Evolutionary conservation across 163 green algal genomes (phyloP).

Genomic region (Prototheca cutis): DNA sequence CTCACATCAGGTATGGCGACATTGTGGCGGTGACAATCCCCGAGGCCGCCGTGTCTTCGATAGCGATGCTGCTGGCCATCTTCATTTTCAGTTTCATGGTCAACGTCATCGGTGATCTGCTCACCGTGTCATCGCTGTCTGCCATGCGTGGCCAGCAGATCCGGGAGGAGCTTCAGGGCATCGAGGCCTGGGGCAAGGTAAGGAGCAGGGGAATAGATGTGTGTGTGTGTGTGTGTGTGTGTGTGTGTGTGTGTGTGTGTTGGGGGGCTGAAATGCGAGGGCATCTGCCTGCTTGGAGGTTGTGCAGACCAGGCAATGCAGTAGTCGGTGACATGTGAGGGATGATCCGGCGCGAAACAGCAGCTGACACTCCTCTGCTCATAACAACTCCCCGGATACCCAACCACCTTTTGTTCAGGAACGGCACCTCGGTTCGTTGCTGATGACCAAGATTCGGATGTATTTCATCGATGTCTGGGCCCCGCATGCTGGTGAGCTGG

Average conservation of each 20-base stretch:
- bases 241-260: too few relatives aligned
- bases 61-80: constrained; percentile 47
- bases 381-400: too few relatives aligned
- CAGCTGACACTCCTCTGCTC: too few relatives aligned
- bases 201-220: too few relatives aligned
- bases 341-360: too few relatives aligned
- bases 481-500: constrained; percentile 14
- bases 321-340: too few relatives aligned
- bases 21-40: constrained; percentile 31
- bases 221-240: too few relatives aligned
- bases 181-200: constrained; percentile 25
- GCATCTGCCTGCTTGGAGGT: too few relatives aligned
- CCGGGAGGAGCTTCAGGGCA: constrained; percentile 22
- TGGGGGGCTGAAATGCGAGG: too few relatives aligned
- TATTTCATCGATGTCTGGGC: constrained; percentile 38
- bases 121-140: not conserved
- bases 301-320: too few relatives aligned
- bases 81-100: constrained; percentile 55
- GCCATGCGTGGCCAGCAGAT: constrained; percentile 6
- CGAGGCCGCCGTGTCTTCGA: constrained; percentile 43
- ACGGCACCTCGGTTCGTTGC: constrained; percentile 8
- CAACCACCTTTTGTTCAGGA: too few relatives aligned
- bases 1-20: constrained; percentile 45
- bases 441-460: constrained; percentile 14
- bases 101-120: constrained; percentile 15